A percentile compares a stretch with the other conserved stretches of the same genome.
phyloP scores from a whole-genome alignment of 208 protist genomes.

The Leishmania martiniquensis region DNA sequence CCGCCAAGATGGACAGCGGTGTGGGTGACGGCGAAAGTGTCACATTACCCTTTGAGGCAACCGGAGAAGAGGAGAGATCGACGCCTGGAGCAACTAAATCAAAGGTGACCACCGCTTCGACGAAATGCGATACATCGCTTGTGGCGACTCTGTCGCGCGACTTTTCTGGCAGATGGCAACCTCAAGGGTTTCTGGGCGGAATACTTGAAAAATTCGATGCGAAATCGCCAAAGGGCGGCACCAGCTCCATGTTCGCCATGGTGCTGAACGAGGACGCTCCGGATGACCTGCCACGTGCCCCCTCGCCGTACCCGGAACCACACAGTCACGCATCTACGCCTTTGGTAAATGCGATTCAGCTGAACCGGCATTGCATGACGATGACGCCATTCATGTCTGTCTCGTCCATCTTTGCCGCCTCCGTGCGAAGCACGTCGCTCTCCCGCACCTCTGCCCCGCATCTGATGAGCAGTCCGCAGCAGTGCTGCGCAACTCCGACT shows the following conservation, averaged over 20 bases:
- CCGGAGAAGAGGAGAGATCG: not conserved
- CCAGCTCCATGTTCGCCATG: conserved; percentile 21
- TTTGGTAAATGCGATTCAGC: conserved; percentile 29
- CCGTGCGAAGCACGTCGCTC: conserved; percentile 10
- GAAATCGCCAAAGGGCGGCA: not conserved
- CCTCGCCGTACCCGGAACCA: not conserved
- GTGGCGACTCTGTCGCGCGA: not conserved
- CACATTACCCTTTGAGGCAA: not conserved
- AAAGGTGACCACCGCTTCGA: not conserved
- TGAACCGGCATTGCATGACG: conserved; percentile 18
- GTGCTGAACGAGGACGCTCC: conserved; percentile 20
- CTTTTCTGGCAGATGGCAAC: conserved; percentile 7
- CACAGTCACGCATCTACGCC: conserved; percentile 12
- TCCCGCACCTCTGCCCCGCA: conserved; percentile 11
- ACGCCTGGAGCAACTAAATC: not conserved
- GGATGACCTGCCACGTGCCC: conserved; percentile 20
- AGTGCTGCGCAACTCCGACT: not conserved
- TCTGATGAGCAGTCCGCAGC: conserved; percentile 10
- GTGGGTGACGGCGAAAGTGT: not conserved
- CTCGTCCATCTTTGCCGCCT: conserved; percentile 20
- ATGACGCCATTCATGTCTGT: conserved; percentile 40
- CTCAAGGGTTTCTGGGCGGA: conserved; percentile 18
- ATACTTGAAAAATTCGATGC: not conserved
- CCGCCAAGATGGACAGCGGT: not conserved
- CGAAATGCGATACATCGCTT: not conserved